Evolutionary conservation across 2,329 filamentous ascomycete species (phyloP).

Genomic region (Colletotrichum falcatum): DNA sequence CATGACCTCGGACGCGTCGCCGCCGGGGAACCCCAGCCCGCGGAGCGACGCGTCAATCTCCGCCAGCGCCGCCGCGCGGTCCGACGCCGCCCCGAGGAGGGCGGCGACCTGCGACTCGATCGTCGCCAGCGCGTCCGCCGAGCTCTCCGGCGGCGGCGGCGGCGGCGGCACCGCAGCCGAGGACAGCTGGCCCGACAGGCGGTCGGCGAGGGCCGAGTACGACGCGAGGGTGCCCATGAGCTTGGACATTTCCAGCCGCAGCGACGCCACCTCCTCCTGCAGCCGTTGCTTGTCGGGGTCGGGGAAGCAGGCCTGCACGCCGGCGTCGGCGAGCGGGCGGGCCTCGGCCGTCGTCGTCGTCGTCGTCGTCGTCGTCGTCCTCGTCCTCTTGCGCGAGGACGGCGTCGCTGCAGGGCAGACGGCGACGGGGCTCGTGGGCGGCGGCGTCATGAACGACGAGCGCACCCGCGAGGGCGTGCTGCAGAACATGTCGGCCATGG

Average conservation of each 20-base stretch:
- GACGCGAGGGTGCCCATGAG: conserved; percentile 60
- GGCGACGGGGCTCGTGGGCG: conserved; percentile 62
- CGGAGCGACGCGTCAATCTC: conserved; percentile 60
- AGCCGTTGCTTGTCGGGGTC: conserved; percentile 58
- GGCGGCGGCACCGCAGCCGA: conserved; percentile 46
- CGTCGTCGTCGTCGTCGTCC: rapidly evolving
- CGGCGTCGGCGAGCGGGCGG: conserved; percentile 49
- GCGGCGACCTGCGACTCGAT: conserved; percentile 58
- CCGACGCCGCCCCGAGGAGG: conserved; percentile 60
- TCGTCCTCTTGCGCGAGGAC: conserved; percentile 44
- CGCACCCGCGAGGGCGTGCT: conserved; percentile 62
- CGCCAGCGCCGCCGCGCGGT: conserved; percentile 61
- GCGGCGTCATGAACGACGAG: conserved; percentile 67
- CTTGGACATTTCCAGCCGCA: conserved; percentile 62
- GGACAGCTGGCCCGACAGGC: conserved; percentile 53
- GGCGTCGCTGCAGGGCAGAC: conserved; percentile 54
- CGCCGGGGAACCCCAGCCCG: conserved; percentile 63
- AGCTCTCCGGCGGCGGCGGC: conserved; percentile 42
- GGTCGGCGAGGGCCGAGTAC: conserved; percentile 57
- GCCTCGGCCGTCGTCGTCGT: conserved; percentile 18
- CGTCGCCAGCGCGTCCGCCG: conserved; percentile 33
- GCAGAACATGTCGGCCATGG: conserved; percentile 62
- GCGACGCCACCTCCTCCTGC: conserved; percentile 60
- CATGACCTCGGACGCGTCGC: conserved; percentile 62
- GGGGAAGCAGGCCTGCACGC: conserved; percentile 56